Evolutionary conservation across 169 alveolate species (phyloP), one percentile per base, ranked within the genome.

Genomic region (Plasmodium gallinaceum): DNA sequence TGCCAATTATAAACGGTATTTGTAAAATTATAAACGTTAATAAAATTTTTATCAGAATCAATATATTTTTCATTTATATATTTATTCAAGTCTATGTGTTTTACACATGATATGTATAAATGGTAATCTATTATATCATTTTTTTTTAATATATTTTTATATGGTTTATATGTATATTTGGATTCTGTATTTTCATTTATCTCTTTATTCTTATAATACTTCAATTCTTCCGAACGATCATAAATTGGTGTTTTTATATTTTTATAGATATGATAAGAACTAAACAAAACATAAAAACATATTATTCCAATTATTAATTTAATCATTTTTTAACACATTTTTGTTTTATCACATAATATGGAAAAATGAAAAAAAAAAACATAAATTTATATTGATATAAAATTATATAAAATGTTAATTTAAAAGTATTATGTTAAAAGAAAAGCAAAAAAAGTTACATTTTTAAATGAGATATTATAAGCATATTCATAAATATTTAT

Each of bases 111-210:
- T 45, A 78, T n/a, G 57, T 78, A 78, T 24, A 78, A 57, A 69
- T 78, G 89, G 39, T 78, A 78, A 65, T 78, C 78, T 39, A 78
- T 42, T 62, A n/a, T 78, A 43, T 78, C 89, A 20, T 78, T 52
- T 16, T 78, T 66, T 32, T 46, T 64, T 39, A 78, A 48, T 32
- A 64, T 46, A 43, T 78, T 78, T 66, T 39, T 65, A 45, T 64
- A 78, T 6, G 89, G 64, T 16, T 69, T 64, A 62, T 57, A 22
- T 7, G 64, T 26, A 64, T 78, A 64, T 58, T 74, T 61, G 22
- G 16, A 32, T 14, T 69, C 43, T 8, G n/a, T 6, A 22, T 48
- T 3, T 0, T 6, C 26, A 64, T 14, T 7, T 16, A 16, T 14
- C 22, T 54, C 22, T 0, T 54, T 6, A 54, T 8, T 22, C 12